Percentiles rank a stretch among this genome's conserved stretches.
phyloP scores from a whole-genome alignment of 179 eudicot genomes.

The Beta lomatogona region DNA sequence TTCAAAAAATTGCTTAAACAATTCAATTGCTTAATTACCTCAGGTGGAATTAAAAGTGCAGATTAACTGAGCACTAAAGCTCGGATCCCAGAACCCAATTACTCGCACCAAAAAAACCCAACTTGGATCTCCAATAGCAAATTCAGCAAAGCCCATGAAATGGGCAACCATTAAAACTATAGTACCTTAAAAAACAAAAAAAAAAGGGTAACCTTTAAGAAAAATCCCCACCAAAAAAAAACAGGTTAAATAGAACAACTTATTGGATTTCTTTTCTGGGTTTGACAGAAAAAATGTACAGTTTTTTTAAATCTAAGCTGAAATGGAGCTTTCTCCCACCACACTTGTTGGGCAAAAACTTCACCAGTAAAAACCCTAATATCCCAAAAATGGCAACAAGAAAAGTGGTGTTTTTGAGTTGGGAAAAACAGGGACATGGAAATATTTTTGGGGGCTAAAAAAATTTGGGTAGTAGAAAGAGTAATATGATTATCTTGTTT shows the following conservation, averaged over 20 bases:
- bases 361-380: slow-evolving; percentile 28
- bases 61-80: slow-evolving; percentile 20
- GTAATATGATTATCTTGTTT: background rate
- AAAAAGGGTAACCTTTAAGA: slow-evolving; percentile 12
- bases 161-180: slow-evolving; percentile 18
- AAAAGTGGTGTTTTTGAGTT: slow-evolving; percentile 29
- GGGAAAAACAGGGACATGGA: slow-evolving; percentile 34
- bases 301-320: slow-evolving; percentile 52
- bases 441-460: background rate
- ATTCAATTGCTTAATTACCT: slow-evolving; percentile 12
- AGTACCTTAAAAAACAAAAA: background rate
- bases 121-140: slow-evolving; percentile 24
- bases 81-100: slow-evolving; percentile 47
- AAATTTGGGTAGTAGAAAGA: background rate
- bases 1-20: background rate
- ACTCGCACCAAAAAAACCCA: slow-evolving; percentile 29
- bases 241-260: slow-evolving; percentile 16
- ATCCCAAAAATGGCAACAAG: slow-evolving; percentile 42
- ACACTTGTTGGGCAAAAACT: slow-evolving; percentile 23
- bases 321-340: slow-evolving; percentile 49
- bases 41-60: background rate
- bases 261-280: slow-evolving; percentile 27
- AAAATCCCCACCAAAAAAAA: slow-evolving; percentile 12
- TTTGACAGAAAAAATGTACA: slow-evolving; percentile 26
- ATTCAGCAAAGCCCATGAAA: slow-evolving; percentile 24